Conservation (phyloP, 1,284 basidiomycete genomes). For the Cutaneotrichosporon cavernicola region DNA sequence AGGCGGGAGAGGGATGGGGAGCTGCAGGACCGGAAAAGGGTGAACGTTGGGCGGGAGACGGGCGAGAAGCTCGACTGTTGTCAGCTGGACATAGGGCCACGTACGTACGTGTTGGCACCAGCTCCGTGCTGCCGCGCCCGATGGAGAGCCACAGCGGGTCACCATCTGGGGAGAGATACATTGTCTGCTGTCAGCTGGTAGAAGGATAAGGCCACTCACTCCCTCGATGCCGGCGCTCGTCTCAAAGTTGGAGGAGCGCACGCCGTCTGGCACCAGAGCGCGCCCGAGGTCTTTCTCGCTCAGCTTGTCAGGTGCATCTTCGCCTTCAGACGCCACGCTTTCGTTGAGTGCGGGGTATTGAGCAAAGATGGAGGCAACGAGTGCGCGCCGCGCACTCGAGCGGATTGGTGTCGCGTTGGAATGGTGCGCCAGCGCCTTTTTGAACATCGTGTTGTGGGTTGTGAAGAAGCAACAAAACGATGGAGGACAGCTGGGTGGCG, state of each 20-base stretch:
- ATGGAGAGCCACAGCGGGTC: constrained; percentile 79
- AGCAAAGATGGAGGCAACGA: constrained; percentile 37
- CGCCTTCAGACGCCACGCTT: constrained; percentile 12
- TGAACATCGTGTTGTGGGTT: constrained; percentile 48
- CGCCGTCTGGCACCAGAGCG: constrained; percentile 47
- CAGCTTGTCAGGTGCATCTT: constrained; percentile 14
- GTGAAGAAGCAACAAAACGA: neutral
- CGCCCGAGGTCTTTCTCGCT: constrained; percentile 44
- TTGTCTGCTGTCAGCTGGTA: constrained; percentile 41
- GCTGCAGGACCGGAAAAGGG: constrained; percentile 39
- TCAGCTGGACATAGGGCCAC: neutral
- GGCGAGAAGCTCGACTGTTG: constrained; percentile 49
- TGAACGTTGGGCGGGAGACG: constrained; percentile 25
- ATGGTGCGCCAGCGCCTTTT: constrained; percentile 50
- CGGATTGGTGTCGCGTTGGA: constrained; percentile 51
- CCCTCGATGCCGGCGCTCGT: constrained; percentile 49
- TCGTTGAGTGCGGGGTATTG: constrained; percentile 37
- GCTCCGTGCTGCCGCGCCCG: constrained; percentile 59
- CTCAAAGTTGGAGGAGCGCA: constrained; percentile 41
- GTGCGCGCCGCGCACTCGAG: constrained; percentile 48
- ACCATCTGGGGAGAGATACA: constrained; percentile 64
- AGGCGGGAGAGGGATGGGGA: constrained; percentile 48
- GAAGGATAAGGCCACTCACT: constrained; percentile 27
- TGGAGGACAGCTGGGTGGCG: neutral
- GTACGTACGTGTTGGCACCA: constrained; percentile 64